A percentile compares a stretch with the other conserved stretches of the same genome.
These are phyloP conservation scores for Amylocarpus encephaloides DNA, from an alignment of 2,329 filamentous ascomycete species.

Conservation along the genomic window DNA sequence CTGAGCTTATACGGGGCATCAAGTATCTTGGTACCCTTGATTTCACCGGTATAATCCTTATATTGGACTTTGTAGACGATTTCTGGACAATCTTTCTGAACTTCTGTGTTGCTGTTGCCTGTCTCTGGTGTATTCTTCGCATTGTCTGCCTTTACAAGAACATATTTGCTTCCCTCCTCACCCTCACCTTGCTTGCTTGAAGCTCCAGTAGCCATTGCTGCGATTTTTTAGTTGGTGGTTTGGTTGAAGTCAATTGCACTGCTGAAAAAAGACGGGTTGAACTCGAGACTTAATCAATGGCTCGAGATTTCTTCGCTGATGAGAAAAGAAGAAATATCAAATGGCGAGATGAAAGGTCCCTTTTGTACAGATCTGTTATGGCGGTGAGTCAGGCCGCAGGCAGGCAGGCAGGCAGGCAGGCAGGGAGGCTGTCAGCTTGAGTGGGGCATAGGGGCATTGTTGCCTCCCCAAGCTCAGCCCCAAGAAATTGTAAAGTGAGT, in stretches of 20 bases:
- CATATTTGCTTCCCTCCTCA: neutral
- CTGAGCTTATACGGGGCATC: constrained; percentile 21
- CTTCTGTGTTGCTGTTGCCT: constrained; percentile 11
- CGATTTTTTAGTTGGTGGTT: neutral
- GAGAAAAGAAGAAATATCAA: neutral
- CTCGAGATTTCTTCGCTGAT: neutral
- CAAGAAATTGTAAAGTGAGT: neutral
- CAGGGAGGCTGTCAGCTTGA: neutral
- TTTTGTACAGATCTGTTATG: neutral
- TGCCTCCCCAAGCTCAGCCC: neutral
- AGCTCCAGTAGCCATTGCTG: neutral
- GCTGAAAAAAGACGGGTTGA: no score
- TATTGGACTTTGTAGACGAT: constrained; percentile 23
- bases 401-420: neutral
- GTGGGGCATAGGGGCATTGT: no score
- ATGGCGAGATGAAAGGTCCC: neutral
- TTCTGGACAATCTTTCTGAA: constrained; percentile 17
- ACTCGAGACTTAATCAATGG: neutral
- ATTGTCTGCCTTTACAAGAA: constrained; percentile 16
- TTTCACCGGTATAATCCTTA: constrained; percentile 19
- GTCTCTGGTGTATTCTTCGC: constrained; percentile 5
- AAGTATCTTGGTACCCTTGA: constrained; percentile 19
- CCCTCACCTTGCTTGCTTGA: neutral
- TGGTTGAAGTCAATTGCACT: neutral
- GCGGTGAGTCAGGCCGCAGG: neutral